Base-by-base conservation (phyloP, 805 yeast species). In the Kurtzmaniella cleridarum region DNA sequence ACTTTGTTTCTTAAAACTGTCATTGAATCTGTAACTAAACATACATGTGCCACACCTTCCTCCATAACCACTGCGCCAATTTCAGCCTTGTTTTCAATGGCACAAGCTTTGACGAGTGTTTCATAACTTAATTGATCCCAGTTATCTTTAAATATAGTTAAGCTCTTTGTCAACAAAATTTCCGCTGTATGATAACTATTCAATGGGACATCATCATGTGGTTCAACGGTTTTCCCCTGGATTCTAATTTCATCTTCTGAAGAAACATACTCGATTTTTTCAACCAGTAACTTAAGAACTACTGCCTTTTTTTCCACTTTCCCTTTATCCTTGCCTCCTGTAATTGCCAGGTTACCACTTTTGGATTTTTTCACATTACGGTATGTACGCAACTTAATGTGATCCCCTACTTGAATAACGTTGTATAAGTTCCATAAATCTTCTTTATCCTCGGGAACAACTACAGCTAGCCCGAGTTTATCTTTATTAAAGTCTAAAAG, bases 41-140 rank as follows among this genome's bases (percentile, higher is more conserved):
- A 91, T 16, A 91, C 66, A 59, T 91, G 96, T 2, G 97, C 96
- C 38, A 93, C 77, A 15, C 98, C 98, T 53, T 93, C 97, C 60
- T 91, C 89, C 51, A 93, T 61, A 0, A 90, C 95, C 17, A 93
- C 80, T 1, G 98, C 98, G 3, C 95, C 98, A 15, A 91, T 76
- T 51, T 91, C 98, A 0, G 96, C 95, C 54, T 81, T 81, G 29
- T 76, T 73, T 41, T 81, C 95, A 13, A 85, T 72, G 17, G 85
- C 78, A 35, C 88, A 78, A 2, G 95, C 78, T 35, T 84, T 81
- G 12, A 76, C 69, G 6, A 89, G 66, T 14, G 83, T 63, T 26
- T 77, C 80, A 42, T 79, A 71, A 11, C 84, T 76, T 37, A 81
- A 68, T 32, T 78, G 73, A 58, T 91, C 96, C 90, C 95, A 89